These are phyloP conservation scores for Gossypium schwendimanii DNA, from an alignment of 441 rosid species.

Conservation along the genomic window DNA sequence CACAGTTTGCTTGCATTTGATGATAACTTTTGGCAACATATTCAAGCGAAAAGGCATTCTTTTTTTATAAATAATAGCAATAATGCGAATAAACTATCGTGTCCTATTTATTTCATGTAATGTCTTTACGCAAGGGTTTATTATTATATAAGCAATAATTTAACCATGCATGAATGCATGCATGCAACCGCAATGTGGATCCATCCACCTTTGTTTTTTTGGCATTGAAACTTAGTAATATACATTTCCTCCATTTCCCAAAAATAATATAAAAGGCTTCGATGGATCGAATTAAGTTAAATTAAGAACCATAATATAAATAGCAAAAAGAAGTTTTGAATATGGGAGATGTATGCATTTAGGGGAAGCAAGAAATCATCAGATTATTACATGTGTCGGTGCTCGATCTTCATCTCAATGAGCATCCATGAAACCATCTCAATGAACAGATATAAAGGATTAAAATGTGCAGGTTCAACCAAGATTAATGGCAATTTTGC, in stretches of 20 bases:
- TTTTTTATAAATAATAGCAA: too few relatives aligned
- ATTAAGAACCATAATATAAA: background rate
- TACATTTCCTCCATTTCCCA: background rate
- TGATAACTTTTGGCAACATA: too few relatives aligned
- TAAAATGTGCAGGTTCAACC: slow-evolving; percentile 15
- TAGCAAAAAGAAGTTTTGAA: background rate
- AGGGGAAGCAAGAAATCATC: background rate
- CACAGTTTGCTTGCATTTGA: too few relatives aligned
- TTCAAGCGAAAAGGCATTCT: too few relatives aligned
- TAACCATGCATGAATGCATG: background rate
- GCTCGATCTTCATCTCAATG: slow-evolving; percentile 6
- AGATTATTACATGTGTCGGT: slow-evolving; percentile 3
- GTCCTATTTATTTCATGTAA: too few relatives aligned
- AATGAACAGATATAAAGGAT: slow-evolving; percentile 17
- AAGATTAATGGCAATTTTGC: slow-evolving; percentile 18
- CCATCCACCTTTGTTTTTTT: background rate
- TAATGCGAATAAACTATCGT: too few relatives aligned
- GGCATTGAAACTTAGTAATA: background rate
- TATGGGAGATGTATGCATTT: background rate
- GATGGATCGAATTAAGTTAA: background rate
- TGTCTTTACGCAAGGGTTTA: too few relatives aligned
- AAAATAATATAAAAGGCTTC: background rate
- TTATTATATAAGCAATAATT: too few relatives aligned
- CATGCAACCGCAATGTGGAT: background rate
- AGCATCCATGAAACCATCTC: background rate